Base-by-base conservation (phyloP, 2,329 filamentous ascomycete genomes). In the Penicillium sp. region DNA sequence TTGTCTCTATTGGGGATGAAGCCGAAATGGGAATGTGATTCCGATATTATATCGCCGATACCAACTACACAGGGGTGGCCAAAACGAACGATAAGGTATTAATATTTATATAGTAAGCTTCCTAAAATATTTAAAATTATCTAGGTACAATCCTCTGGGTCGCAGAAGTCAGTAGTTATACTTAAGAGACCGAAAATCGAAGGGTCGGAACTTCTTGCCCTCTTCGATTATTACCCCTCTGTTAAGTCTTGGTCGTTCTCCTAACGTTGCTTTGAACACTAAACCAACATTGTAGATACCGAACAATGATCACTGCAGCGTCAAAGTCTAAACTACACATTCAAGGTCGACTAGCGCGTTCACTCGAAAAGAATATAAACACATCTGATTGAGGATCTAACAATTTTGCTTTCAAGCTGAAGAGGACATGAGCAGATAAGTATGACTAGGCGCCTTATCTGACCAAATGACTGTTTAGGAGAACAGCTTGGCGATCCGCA, bases 401-500 rank as follows among this genome's bases (percentile, higher is more conserved):
- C 9, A 11, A 42, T 6, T 10, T 11, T 3, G 4, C 11, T 5
- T 22, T 2, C 11, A 4, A 12, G 8, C 14, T 11, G 16, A 26
- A n/a, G 14, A 2, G 16, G 26, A 42, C 9, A 17, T 42, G 25
- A n/a, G 22, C 1, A 42, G 3, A 26, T 22, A 10, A 16, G 4
- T n/a, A n/a, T 26, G 14, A 26, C 12, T 11, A n/a, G 7, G n/a
- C 5, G 9, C 19, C 17, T 5, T n/a, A 22, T 22, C 7, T 33
- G 43, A 11, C 17, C 5, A 8, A 19, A 16, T 16, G 14, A 1
- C 3, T n/a, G 28, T 25, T 30, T 19, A 46, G 16, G 50, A 46
- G 9, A 61, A 64, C 17, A 64, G 19, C 19, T 57, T 65, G 3
- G 52, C 43, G 33, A 62, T 65, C 8, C 61, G 56, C n/a, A 62